Conservation (phyloP, 2,329 filamentous ascomycete species). For the Clonostachys chloroleuca region DNA sequence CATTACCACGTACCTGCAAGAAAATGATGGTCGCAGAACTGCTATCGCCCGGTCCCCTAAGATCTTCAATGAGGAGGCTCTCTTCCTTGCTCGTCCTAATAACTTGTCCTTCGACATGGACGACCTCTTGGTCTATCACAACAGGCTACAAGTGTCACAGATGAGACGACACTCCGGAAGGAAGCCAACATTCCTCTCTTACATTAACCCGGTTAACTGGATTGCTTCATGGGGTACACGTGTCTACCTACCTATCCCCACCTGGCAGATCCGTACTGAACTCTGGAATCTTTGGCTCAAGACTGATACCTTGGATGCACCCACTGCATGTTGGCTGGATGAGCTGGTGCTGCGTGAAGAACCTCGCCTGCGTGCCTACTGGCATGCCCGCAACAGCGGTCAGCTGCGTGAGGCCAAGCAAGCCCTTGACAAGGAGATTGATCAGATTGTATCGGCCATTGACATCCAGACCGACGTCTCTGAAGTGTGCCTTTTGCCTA, state of each 20-base stretch:
- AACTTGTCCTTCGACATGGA: conserved; percentile 24
- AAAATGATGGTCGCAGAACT: conserved; percentile 9
- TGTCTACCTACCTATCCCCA: conserved; percentile 30
- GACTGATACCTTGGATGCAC: conserved; percentile 36
- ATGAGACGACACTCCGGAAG: conserved; percentile 12
- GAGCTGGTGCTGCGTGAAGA: conserved; percentile 41
- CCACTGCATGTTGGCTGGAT: conserved; percentile 44
- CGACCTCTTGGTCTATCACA: conserved; percentile 26
- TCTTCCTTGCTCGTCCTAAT: conserved; percentile 17
- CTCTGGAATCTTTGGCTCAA: conserved; percentile 46
- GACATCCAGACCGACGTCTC: conserved; percentile 30
- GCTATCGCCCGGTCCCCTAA: conserved; percentile 13
- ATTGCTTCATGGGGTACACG: conserved; percentile 15
- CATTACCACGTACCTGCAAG: conserved; percentile 20
- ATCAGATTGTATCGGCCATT: conserved; percentile 27
- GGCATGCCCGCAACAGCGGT: conserved; percentile 35
- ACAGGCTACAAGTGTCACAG: conserved; percentile 14
- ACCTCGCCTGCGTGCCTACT: conserved; percentile 36
- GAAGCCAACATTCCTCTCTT: conserved; percentile 10
- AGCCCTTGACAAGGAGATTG: conserved; percentile 29
- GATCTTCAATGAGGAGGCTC: conserved; percentile 18
- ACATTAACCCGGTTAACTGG: conserved; percentile 15
- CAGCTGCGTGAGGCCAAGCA: conserved; percentile 33
- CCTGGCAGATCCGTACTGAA: conserved; percentile 39
- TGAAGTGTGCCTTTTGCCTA: conserved; percentile 27